Evolutionary conservation across 768 basidiomycete species (phyloP).

Genomic region (Suillus occidentalis): DNA sequence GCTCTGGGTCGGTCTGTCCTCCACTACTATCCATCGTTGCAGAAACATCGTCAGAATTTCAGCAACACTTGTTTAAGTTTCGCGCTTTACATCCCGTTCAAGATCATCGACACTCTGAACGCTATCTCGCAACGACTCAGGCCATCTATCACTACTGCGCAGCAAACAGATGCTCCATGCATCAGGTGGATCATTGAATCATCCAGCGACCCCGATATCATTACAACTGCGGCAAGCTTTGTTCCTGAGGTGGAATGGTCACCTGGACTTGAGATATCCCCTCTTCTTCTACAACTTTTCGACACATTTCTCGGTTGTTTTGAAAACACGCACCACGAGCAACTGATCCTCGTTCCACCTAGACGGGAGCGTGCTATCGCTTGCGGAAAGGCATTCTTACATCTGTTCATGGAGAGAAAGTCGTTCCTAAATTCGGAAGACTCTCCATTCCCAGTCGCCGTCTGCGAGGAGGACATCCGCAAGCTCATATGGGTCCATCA

Average conservation of each 20-base stretch:
- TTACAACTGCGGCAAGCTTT: constrained; percentile 14
- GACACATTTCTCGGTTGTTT: constrained; percentile 12
- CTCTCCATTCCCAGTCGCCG: background rate
- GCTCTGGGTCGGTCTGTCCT: background rate
- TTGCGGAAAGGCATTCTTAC: constrained; percentile 12
- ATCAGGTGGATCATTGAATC: constrained; percentile 12
- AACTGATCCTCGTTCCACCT: constrained; percentile 2
- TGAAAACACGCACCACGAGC: constrained; percentile 5
- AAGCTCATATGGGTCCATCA: constrained; percentile 10
- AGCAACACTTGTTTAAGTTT: background rate
- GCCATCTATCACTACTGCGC: background rate
- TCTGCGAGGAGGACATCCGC: background rate
- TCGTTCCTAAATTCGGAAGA: background rate
- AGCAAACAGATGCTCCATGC: constrained; percentile 3
- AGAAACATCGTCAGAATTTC: constrained; percentile 1
- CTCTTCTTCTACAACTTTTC: constrained; percentile 6
- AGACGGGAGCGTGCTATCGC: constrained; percentile 10
- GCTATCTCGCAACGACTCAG: background rate
- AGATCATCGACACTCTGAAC: background rate
- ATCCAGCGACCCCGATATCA: constrained; percentile 8
- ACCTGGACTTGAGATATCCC: constrained; percentile 13
- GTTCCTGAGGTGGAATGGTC: constrained; percentile 18
- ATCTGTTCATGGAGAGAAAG: constrained; percentile 9
- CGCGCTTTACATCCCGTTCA: constrained; percentile 7
- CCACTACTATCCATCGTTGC: background rate